Percentiles rank a stretch among this genome's conserved stretches.
Conservation (phyloP, 2,329 filamentous ascomycete genomes). For the Aspergillus candidus region DNA sequence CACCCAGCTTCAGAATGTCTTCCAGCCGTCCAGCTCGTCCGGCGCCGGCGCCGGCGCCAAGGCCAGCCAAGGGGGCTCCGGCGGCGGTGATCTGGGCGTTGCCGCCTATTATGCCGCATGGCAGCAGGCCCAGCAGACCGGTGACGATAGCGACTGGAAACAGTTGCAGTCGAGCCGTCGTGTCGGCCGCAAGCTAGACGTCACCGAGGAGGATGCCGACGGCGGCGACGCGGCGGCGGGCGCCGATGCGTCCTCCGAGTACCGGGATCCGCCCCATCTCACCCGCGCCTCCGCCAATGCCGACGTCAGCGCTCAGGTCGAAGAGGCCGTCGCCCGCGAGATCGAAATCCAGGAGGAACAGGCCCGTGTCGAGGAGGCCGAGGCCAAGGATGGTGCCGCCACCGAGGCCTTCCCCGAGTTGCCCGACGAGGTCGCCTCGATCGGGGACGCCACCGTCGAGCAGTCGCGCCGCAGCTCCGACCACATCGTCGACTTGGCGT, state of each 20-base stretch:
- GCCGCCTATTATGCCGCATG: slow-evolving; percentile 90
- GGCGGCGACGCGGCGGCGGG: slow-evolving; percentile 22
- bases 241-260: slow-evolving; percentile 38
- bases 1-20: slow-evolving; percentile 70
- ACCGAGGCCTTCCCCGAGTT: slow-evolving; percentile 25
- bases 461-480: slow-evolving; percentile 67
- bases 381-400: slow-evolving; percentile 19
- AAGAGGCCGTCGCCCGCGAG: slow-evolving; percentile 77
- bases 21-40: slow-evolving; percentile 55
- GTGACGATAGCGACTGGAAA: slow-evolving; percentile 74
- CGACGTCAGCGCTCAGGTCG: slow-evolving; percentile 65
- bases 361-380: slow-evolving; percentile 37
- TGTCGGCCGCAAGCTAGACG: slow-evolving; percentile 73
- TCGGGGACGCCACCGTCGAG: slow-evolving; percentile 47
- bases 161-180: slow-evolving; percentile 84
- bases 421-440: slow-evolving; percentile 34
- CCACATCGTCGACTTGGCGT: slow-evolving; percentile 68
- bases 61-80: slow-evolving; percentile 54
- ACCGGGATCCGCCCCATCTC: slow-evolving; percentile 57
- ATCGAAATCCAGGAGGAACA: slow-evolving; percentile 57
- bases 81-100: slow-evolving; percentile 58
- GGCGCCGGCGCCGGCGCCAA: slow-evolving; percentile 49
- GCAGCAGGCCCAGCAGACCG: slow-evolving; percentile 67
- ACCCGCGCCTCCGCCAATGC: slow-evolving; percentile 47
- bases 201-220: slow-evolving; percentile 35